Evolutionary conservation across 495 filamentous ascomycete genomes (phyloP).

Genomic region (Daldinia bambusicola): DNA sequence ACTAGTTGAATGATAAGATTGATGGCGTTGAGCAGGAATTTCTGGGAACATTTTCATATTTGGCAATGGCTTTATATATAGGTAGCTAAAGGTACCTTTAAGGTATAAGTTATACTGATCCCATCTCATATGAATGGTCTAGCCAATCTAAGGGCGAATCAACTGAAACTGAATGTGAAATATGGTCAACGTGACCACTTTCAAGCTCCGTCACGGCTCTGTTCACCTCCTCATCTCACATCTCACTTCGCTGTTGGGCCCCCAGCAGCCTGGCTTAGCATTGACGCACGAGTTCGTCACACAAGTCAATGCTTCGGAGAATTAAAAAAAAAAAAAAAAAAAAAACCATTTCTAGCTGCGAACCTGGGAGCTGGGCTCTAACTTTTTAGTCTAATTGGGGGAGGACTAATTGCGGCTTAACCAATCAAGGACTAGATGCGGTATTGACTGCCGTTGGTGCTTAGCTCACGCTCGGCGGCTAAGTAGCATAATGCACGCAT

Average conservation of each 20-base stretch:
- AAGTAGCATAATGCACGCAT: slow-evolving; percentile 5
- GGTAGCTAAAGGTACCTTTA: neutral
- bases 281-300: slow-evolving; percentile 33
- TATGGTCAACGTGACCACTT: slow-evolving; percentile 21
- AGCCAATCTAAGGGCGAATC: slow-evolving; percentile 1
- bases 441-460: slow-evolving; percentile 5
- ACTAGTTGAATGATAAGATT: neutral
- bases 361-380: slow-evolving; percentile 32
- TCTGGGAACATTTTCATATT: neutral
- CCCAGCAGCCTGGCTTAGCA: slow-evolving; percentile 2
- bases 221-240: slow-evolving; percentile 11
- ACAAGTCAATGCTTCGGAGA: slow-evolving; percentile 15
- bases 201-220: neutral
- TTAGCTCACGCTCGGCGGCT: slow-evolving; percentile 20
- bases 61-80: neutral
- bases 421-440: slow-evolving; percentile 21
- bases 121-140: neutral
- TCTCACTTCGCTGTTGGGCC: slow-evolving; percentile 7
- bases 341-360: slow-evolving; percentile 18
- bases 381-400: neutral
- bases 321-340: slow-evolving; percentile 27
- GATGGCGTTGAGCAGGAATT: neutral
- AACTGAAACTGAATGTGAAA: neutral
- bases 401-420: neutral
- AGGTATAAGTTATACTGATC: no score